Evolutionary conservation across 257 asterid species (phyloP), one percentile per base, ranked within the genome.

Genomic region (Jaltomata sinuosa): DNA sequence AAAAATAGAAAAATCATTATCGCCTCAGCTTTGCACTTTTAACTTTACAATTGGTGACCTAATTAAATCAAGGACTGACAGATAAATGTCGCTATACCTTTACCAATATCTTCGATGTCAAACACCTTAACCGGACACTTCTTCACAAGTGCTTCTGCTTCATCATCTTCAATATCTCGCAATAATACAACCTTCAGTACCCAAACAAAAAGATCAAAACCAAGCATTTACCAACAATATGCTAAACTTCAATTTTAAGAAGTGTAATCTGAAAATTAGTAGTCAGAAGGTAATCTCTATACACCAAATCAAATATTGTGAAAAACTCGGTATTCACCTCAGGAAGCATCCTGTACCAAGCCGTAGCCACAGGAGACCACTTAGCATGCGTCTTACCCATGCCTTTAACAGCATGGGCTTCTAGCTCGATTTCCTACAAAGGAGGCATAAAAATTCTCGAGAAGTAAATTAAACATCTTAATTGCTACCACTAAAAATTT

Each of bases 311-410:
- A 21, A 31, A 83, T 49, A 29, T 29, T n/a, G 40, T 38, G 67
- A 25, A 27, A 34, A 83, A 16, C 72, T 34, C 76, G n/a, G n/a
- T 49, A 65, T 22, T 74, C 86, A 97, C 98, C 99, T 97, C 99
- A 6, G 99, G 99, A 53, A 93, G 98, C 98, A 97, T 94, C 89
- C 98, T 95, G 88, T 95, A 95, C 98, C 98, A 95, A 76, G 99
- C 94, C 77, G 98, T 97, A 84, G 98, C 99, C 82, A 97, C 97
- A 55, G 98, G 98, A 32, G 99, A 97, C 99, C 99, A 97, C 89
- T 97, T 97, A 53, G 98, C 99, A 83, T 97, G 99, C 3, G 96
- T 93, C 91, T 93, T 95, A 59, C 98, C 99, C 87, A 92, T 76
- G 86, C 99, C 98, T 88, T 97, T 97, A 83, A 94, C 97, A 86